Base-by-base conservation (phyloP, 768 basidiomycete species). In the Russula abietina region DNA sequence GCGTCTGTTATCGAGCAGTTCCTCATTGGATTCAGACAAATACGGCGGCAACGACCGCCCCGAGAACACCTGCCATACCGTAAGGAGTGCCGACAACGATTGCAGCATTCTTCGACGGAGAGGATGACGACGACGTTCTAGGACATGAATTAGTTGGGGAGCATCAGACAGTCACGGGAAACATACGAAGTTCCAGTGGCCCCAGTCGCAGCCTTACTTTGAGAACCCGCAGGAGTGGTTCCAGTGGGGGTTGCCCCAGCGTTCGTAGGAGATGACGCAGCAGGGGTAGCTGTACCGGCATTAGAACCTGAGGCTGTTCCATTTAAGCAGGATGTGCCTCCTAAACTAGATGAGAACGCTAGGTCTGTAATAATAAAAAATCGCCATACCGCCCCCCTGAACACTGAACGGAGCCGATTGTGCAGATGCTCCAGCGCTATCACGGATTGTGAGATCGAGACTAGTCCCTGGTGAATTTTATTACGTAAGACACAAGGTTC, bases 371-470 rank as follows among this genome's bases (percentile, higher is more conserved):
- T 11, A 6, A 45, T 48, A 69, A 68, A 41, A 36, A n/a, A 22
- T 5, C 8, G 14, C 30, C 46, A 28, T 48, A 51, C 59, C 22
- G 48, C 84, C 78, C 8, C 74, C 0, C 33, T 71, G 67, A 65
- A 89, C 70, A 17, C 72, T 76, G 77, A 90, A 79, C 2, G 82
- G 36, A 7, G 80, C 88, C 2, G 80, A 73, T 68, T 84, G 84
- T 0, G 71, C 76, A 53, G 71, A 28, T 0, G 24, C 0, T 69
- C 92, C 91, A 36, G 75, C 81, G 59, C 60, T 71, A 69, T 94
- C 92, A 70, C 80, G 81, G 65, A 93, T 63, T 14, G 75, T 77
- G 32, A 92, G 71, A 56, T 82, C 85, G 60, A 92, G 71, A 45
- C 67, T 71, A 4, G 79, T 80, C n/a, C 77, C 86, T 83, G 61